phyloP scores from a whole-genome alignment of 129 eudicot genomes.

The Ambrosia trifida region DNA sequence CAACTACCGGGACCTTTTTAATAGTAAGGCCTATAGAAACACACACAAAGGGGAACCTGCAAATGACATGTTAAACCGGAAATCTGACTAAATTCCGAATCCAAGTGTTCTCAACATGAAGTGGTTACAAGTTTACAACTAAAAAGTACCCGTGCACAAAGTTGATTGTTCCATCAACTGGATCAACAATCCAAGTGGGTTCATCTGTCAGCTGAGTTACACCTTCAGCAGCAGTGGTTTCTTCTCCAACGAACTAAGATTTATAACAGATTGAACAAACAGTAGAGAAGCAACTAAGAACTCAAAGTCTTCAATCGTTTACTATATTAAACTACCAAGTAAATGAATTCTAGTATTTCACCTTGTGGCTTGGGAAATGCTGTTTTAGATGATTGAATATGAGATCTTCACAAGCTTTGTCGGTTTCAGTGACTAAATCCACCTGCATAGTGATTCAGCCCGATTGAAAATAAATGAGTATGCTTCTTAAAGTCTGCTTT shows the following conservation, averaged over 20 bases:
- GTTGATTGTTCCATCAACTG: constrained; percentile 96
- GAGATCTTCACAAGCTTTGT: constrained; percentile 94
- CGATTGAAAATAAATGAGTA: constrained; percentile 6
- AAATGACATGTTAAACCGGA: constrained; percentile 8
- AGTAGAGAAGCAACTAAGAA: constrained; percentile 21
- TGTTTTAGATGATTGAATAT: constrained; percentile 76
- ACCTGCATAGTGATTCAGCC: constrained; percentile 51
- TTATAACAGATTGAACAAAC: neutral
- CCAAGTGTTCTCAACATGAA: neutral
- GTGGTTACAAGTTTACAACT: neutral
- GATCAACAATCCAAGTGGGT: constrained; percentile 99
- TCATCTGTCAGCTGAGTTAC: constrained; percentile 89
- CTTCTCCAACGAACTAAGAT: constrained; percentile 91
- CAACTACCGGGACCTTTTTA: constrained; percentile 73
- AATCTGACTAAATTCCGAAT: constrained; percentile 11
- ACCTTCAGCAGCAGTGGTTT: constrained; percentile 95
- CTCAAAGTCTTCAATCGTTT: neutral
- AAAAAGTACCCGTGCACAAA: constrained; percentile 89
- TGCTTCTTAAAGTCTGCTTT: neutral
- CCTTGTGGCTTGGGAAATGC: constrained; percentile 78
- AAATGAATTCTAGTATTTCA: constrained; percentile 20
- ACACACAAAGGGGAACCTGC: constrained; percentile 96
- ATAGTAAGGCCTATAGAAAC: constrained; percentile 94
- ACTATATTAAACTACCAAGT: neutral
- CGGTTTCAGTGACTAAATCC: constrained; percentile 98